These are phyloP conservation scores for Myxozyma monticola DNA, from an alignment of 805 yeast species.

Conservation along the genomic window DNA sequence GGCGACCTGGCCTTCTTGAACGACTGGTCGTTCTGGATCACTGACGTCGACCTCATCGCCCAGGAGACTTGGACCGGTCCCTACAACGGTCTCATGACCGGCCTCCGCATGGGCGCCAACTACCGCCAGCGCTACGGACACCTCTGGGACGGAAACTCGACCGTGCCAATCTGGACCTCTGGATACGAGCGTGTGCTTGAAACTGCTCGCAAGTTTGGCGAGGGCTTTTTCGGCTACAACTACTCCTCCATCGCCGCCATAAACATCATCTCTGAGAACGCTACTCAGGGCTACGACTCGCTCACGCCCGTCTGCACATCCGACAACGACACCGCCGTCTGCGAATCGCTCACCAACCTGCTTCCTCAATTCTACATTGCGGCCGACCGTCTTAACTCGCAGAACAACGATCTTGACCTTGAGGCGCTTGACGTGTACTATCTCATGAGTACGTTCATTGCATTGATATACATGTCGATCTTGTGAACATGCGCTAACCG, in stretches of 20 bases:
- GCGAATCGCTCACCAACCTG: conserved; percentile 5
- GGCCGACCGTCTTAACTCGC: conserved; percentile 37
- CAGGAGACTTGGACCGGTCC: conserved; percentile 53
- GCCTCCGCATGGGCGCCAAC: conserved; percentile 50
- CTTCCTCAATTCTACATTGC: conserved; percentile 34
- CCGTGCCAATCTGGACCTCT: conserved; percentile 55
- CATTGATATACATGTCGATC: too few species aligned
- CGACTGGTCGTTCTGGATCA: conserved; percentile 46
- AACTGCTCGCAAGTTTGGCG: conserved; percentile 56
- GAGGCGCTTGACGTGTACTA: conserved; percentile 44
- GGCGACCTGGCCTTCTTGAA: conserved; percentile 52
- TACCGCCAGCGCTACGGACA: conserved; percentile 52
- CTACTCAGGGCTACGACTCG: conserved; percentile 55
- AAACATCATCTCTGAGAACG: conserved; percentile 49
- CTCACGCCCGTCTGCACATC: conserved; percentile 56
- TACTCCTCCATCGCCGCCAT: conserved; percentile 43
- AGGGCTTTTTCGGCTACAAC: conserved; percentile 57
- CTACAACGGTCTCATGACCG: conserved; percentile 55
- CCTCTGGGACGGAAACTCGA: conserved; percentile 43
- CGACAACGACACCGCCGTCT: conserved; percentile 38
- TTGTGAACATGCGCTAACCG: too few species aligned
- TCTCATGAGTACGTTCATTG: too few species aligned
- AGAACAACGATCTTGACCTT: conserved; percentile 44
- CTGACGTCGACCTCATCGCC: conserved; percentile 43
- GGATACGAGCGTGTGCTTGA: conserved; percentile 56